Evolutionary conservation across 768 basidiomycete species (phyloP), one percentile per base, ranked within the genome.

Genomic region (Suillus tomentosus): DNA sequence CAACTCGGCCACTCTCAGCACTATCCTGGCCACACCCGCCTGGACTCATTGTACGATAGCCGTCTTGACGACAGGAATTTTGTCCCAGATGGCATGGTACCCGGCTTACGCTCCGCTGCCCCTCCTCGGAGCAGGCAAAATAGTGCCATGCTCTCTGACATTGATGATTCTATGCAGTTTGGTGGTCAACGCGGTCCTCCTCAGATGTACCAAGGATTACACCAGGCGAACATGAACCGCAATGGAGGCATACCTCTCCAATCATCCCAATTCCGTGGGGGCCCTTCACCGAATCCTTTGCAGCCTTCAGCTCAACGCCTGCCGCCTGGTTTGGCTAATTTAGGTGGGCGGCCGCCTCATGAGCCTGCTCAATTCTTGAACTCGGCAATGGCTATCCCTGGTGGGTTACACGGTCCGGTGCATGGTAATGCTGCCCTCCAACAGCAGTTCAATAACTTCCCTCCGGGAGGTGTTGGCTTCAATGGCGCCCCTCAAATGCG

Each of bases 1-100:
- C 78, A 80, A 60, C 80, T 79, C 19, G 79, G 80, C 37, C 76
- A 80, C 31, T 76, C 77, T 43, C 75, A 78, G 31, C 71, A 77
- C n/a, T 67, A 74, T 7, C 75, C 78, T 17, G 78, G 75, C 59
- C 82, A 79, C 14, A 43, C 70, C 68, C 87, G 88, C 27, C 78
- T 89, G 47, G 91, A 92, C 48, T 74, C 89, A 3, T 72, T 92
- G 39, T 91, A 91, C 70, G 90, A 92, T 61, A 89, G 86, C 68
- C 87, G 87, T 31, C 73, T 87, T 47, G 90, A 94, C 60, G 91
- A 91, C 69, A 83, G 91, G 66, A 86, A 82, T 68, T 94, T 94
- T 68, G 84, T 91, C 31, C 90, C 92, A 11, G 91, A 94, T 76
- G 90, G 90, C 36, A 86, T 94, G 85, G 92, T 94, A 17, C 92